A percentile compares a stretch with the other conserved stretches of the same genome.
Conservation (phyloP, 352 stramenopile genomes). For the Phytophthora macrochlamydospora region DNA sequence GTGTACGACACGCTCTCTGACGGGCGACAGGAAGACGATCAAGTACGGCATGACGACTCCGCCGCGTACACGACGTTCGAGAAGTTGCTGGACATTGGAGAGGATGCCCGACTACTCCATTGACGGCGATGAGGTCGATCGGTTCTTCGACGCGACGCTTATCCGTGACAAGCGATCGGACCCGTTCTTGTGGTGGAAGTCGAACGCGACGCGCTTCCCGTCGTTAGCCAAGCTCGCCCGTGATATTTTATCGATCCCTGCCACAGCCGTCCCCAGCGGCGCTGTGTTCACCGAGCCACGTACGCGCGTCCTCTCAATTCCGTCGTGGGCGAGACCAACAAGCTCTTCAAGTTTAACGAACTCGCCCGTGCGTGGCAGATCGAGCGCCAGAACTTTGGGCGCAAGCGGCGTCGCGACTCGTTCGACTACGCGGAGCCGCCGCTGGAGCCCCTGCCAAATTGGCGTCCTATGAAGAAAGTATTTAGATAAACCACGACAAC, state of each 20-base stretch:
- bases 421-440: slow-evolving; percentile 75
- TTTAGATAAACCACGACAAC: slow-evolving; percentile 63
- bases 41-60: slow-evolving; percentile 59
- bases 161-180: slow-evolving; percentile 83
- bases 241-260: slow-evolving; percentile 77
- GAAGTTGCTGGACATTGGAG: slow-evolving; percentile 80
- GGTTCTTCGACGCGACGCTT: slow-evolving; percentile 83
- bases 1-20: slow-evolving; percentile 70
- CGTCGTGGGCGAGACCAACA: slow-evolving; percentile 66
- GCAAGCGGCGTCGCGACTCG: slow-evolving; percentile 76
- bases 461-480: slow-evolving; percentile 88
- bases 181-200: slow-evolving; percentile 85
- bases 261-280: slow-evolving; percentile 67
- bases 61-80: slow-evolving; percentile 84
- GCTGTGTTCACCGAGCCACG: slow-evolving; percentile 74
- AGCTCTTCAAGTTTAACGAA: slow-evolving; percentile 79
- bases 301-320: slow-evolving; percentile 64
- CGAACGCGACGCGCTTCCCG: slow-evolving; percentile 79
- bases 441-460: slow-evolving; percentile 66
- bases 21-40: slow-evolving; percentile 55
- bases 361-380: slow-evolving; percentile 80
- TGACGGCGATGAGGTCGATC: slow-evolving; percentile 78
- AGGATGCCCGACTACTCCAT: slow-evolving; percentile 82
- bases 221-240: slow-evolving; percentile 74
- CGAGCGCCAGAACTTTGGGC: slow-evolving; percentile 74